These are phyloP conservation scores for Alternaria solani DNA, from an alignment of 2,329 filamentous ascomycete species.

Conservation along the genomic window DNA sequence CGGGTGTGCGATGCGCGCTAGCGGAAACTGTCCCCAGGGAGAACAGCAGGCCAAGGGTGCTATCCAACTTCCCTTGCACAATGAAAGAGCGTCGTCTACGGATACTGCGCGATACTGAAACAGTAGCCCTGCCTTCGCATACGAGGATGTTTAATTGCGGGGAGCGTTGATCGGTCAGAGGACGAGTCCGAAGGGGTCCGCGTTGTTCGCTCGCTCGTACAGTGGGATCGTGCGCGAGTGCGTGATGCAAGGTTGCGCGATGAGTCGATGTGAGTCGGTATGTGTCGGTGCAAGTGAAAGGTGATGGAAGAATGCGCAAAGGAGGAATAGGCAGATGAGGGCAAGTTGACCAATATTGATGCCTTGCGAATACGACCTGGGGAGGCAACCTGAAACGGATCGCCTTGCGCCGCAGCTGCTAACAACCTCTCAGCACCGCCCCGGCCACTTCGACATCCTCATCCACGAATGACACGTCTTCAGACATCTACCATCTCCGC, in stretches of 20 bases:
- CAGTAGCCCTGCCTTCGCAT: slow-evolving; percentile 1
- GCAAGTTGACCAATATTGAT: slow-evolving; percentile 19
- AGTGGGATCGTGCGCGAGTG: background rate
- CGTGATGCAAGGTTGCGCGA: background rate
- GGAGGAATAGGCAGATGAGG: slow-evolving; percentile 1
- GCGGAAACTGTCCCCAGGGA: slow-evolving; percentile 1
- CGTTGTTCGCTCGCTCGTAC: background rate
- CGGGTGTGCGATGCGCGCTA: background rate
- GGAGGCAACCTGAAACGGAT: slow-evolving; percentile 20
- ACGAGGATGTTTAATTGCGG: background rate
- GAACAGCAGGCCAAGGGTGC: slow-evolving; percentile 2
- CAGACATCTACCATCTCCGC: background rate
- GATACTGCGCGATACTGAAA: background rate
- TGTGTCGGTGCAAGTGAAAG: background rate
- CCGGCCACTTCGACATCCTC: slow-evolving; percentile 7
- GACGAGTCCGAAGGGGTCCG: background rate
- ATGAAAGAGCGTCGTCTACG: background rate
- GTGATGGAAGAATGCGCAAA: background rate
- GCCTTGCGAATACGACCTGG: slow-evolving; percentile 17
- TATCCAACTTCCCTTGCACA: background rate
- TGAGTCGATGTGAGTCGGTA: background rate
- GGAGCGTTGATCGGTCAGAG: background rate
- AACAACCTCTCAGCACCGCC: slow-evolving; percentile 12
- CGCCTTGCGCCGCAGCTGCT: slow-evolving; percentile 9
- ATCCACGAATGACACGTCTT: background rate